Conservation (phyloP, 208 protist genomes). For the Trypanosoma caninum region DNA sequence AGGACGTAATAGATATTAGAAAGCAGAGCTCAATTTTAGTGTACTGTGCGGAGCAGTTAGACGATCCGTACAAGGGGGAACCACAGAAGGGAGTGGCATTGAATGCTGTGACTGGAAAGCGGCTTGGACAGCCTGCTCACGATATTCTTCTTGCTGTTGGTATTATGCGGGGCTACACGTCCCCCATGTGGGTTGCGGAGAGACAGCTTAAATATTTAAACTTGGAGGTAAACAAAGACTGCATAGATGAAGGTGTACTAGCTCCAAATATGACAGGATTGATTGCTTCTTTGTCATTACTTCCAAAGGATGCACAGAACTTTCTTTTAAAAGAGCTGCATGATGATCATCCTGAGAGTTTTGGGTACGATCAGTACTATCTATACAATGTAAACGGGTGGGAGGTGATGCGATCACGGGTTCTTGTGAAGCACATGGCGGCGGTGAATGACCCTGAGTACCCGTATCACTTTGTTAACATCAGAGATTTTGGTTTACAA, state of each 20-base stretch:
- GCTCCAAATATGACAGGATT: conserved; percentile 81
- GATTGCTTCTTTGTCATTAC: conserved; percentile 61
- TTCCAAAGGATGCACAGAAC: conserved; percentile 36
- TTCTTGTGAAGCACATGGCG: conserved; percentile 82
- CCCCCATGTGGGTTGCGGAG: conserved; percentile 84
- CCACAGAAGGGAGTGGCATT: conserved; percentile 76
- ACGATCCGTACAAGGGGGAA: conserved; percentile 86
- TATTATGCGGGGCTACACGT: conserved; percentile 84
- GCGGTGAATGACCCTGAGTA: conserved; percentile 65
- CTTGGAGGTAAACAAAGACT: conserved; percentile 41
- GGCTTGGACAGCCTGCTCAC: conserved; percentile 83
- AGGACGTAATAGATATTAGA: conserved; percentile 72
- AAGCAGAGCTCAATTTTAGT: conserved; percentile 69
- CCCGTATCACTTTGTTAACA: conserved; percentile 88
- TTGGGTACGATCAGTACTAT: conserved; percentile 72
- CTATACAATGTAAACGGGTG: conserved; percentile 85
- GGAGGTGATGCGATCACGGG: conserved; percentile 76
- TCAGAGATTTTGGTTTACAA: conserved; percentile 59
- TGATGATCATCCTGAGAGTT: conserved; percentile 49
- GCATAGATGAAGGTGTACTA: conserved; percentile 40
- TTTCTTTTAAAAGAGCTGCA: conserved; percentile 60
- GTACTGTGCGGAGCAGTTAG: conserved; percentile 83
- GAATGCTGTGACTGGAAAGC: conserved; percentile 81
- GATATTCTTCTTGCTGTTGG: conserved; percentile 82
- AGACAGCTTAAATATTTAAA: conserved; percentile 83